Conservation (phyloP, 805 yeast genomes). For the Ogataea dorogensis region DNA sequence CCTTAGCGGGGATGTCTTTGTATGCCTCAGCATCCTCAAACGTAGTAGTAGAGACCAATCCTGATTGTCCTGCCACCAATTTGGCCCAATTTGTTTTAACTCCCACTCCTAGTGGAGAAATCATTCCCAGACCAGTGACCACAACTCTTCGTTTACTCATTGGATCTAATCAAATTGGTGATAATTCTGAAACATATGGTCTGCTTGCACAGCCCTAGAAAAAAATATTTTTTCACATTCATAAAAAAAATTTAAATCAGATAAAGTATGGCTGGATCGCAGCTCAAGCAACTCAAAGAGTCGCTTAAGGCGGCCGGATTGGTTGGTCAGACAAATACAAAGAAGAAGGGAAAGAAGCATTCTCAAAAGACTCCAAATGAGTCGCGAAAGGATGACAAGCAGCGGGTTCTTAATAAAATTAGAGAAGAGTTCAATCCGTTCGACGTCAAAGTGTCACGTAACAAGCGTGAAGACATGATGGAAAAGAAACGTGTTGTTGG, state of each 20-base stretch:
- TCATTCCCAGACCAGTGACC: conserved; percentile 85
- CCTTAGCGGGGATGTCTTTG: conserved; percentile 56
- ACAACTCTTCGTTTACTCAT: conserved; percentile 60
- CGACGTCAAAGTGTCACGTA: conserved; percentile 69
- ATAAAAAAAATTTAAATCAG: conserved; percentile 3
- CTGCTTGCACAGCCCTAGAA: conserved; percentile 7
- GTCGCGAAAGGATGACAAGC: conserved; percentile 67
- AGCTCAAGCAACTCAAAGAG: conserved; percentile 77
- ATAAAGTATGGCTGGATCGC: conserved; percentile 67
- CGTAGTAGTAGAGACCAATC: conserved; percentile 53
- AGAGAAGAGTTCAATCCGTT: conserved; percentile 89
- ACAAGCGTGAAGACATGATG: conserved; percentile 53
- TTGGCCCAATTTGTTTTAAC: conserved; percentile 51
- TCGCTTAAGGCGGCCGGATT: conserved; percentile 75
- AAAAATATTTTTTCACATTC: conserved; percentile 6
- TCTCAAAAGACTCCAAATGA: conserved; percentile 56
- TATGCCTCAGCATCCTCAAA: conserved; percentile 45
- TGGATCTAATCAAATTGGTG: not conserved
- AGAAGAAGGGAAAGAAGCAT: conserved; percentile 50
- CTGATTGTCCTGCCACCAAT: conserved; percentile 52
- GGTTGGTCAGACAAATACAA: conserved; percentile 78
- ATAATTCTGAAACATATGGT: conserved; percentile 1
- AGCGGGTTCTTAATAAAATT: conserved; percentile 53
- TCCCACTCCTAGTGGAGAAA: conserved; percentile 85
- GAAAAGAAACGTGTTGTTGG: conserved; percentile 54